Percentiles rank a stretch among this genome's conserved stretches.
phyloP scores from a whole-genome alignment of 2,329 filamentous ascomycete genomes.

The Hypoxylon sp. region DNA sequence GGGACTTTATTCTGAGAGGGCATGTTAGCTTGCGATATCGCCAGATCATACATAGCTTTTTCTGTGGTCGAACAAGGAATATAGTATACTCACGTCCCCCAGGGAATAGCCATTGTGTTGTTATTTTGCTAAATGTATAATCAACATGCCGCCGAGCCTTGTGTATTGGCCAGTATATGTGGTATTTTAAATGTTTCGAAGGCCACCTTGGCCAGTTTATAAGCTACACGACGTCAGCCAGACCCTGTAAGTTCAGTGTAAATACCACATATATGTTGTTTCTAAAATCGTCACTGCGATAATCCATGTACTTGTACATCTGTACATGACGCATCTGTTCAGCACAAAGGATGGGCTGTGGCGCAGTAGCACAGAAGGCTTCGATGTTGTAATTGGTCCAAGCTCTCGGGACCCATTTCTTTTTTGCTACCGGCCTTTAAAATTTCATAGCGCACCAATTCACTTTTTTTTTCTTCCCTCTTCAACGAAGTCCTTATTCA shows the following conservation, averaged over 20 bases:
- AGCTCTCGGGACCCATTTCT: not conserved
- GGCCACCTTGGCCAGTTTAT: conserved; percentile 32
- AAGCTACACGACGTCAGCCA: not conserved
- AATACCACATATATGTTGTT: conserved; percentile 14
- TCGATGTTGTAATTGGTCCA: not conserved
- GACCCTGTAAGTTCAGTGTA: not conserved
- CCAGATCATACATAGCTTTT: not conserved
- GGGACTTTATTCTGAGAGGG: conserved; percentile 64
- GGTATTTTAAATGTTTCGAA: conserved; percentile 8
- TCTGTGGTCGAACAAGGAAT: not conserved
- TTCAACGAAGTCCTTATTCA: conserved; percentile 5
- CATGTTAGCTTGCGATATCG: conserved; percentile 31
- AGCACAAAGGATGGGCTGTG: conserved; percentile 5
- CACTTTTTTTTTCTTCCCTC: not conserved
- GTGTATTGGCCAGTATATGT: not conserved
- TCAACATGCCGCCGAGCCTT: conserved; percentile 25
- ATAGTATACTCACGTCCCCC: conserved; percentile 62
- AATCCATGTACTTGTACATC: conserved; percentile 21
- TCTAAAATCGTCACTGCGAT: conserved; percentile 16
- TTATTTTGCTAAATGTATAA: conserved; percentile 20
- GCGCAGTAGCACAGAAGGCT: not conserved
- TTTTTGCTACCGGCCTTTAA: not conserved
- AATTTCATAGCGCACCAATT: not conserved
- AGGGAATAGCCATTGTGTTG: conserved; percentile 59
- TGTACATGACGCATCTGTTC: conserved; percentile 17